Evolutionary conservation across 202 grass and related monocot species (phyloP).

Genomic region (Schoenoplectus tabernaemontani): DNA sequence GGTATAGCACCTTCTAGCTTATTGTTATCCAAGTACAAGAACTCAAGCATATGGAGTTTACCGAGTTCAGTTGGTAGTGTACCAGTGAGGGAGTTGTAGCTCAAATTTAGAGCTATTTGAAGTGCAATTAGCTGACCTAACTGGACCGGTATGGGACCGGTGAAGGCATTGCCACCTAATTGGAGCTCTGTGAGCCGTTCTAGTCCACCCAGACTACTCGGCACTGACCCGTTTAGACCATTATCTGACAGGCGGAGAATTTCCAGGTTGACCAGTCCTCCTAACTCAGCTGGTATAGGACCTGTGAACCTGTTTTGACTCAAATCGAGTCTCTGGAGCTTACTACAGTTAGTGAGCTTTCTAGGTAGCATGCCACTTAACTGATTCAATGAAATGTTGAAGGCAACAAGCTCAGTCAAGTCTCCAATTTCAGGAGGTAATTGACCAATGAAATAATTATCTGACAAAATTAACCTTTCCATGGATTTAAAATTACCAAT

Average conservation of each 20-base stretch:
- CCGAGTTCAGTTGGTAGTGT: conserved; percentile 67
- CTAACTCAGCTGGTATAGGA: conserved; percentile 54
- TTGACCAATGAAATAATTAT: conserved; percentile 76
- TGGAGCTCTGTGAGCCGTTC: conserved; percentile 73
- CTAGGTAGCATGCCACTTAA: conserved; percentile 46
- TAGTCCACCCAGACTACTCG: conserved; percentile 63
- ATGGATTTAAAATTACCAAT: conserved; percentile 73
- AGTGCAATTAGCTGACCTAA: conserved; percentile 62
- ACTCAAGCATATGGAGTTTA: conserved; percentile 70
- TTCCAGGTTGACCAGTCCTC: conserved; percentile 72
- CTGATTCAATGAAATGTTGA: conserved; percentile 85
- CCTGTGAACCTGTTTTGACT: conserved; percentile 68
- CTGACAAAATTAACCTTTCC: conserved; percentile 64
- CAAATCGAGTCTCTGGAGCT: conserved; percentile 95
- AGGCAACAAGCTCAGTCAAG: conserved; percentile 70
- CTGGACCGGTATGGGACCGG: conserved; percentile 52
- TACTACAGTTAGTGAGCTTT: conserved; percentile 52
- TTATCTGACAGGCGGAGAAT: conserved; percentile 76
- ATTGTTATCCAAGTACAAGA: conserved; percentile 87
- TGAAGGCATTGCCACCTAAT: conserved; percentile 79
- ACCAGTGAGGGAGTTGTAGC: conserved; percentile 75
- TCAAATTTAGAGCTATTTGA: conserved; percentile 90
- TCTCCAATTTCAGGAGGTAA: conserved; percentile 64
- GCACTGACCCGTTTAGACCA: conserved; percentile 66
- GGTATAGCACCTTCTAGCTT: conserved; percentile 72